Conservation (phyloP, 2,329 filamentous ascomycete species). For the Metarhizium rileyi region DNA sequence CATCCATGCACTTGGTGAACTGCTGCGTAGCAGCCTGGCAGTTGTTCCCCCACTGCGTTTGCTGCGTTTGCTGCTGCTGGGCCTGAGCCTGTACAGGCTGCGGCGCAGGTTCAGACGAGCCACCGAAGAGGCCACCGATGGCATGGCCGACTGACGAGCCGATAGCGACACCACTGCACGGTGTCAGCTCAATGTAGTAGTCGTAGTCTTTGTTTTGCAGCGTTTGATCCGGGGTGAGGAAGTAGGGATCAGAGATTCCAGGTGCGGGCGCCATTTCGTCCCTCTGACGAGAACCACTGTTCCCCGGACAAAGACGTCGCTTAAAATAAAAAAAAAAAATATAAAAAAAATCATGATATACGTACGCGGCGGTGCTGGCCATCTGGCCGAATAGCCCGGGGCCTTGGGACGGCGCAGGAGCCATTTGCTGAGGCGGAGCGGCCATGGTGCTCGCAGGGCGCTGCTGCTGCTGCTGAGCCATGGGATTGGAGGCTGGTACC, state of each 20-base stretch:
- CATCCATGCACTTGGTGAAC: slow-evolving; percentile 95
- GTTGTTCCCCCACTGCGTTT: slow-evolving; percentile 47
- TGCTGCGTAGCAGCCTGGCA: slow-evolving; percentile 71
- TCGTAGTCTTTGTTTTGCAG: not conserved
- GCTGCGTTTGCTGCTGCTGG: slow-evolving; percentile 45
- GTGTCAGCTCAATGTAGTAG: not conserved
- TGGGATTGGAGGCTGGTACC: slow-evolving; percentile 46
- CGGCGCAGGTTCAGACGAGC: slow-evolving; percentile 44
- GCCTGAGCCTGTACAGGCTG: slow-evolving; percentile 39
- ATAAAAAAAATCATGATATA: no score
- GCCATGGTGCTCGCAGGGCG: slow-evolving; percentile 63
- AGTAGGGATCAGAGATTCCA: no score
- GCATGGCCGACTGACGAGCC: slow-evolving; percentile 93
- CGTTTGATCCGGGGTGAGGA: no score
- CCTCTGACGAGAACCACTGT: no score
- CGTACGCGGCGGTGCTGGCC: slow-evolving; percentile 95
- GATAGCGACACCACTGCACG: slow-evolving; percentile 79
- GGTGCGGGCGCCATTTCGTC: no score
- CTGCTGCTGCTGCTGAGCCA: slow-evolving; percentile 54
- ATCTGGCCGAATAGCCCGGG: slow-evolving; percentile 92
- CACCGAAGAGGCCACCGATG: slow-evolving; percentile 83
- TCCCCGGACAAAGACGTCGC: no score
- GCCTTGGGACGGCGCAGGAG: slow-evolving; percentile 45
- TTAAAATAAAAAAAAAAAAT: no score
- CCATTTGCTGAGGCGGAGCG: slow-evolving; percentile 34